Evolutionary conservation across 352 stramenopile genomes (phyloP).

Genomic region (Blastocystis hominis): DNA sequence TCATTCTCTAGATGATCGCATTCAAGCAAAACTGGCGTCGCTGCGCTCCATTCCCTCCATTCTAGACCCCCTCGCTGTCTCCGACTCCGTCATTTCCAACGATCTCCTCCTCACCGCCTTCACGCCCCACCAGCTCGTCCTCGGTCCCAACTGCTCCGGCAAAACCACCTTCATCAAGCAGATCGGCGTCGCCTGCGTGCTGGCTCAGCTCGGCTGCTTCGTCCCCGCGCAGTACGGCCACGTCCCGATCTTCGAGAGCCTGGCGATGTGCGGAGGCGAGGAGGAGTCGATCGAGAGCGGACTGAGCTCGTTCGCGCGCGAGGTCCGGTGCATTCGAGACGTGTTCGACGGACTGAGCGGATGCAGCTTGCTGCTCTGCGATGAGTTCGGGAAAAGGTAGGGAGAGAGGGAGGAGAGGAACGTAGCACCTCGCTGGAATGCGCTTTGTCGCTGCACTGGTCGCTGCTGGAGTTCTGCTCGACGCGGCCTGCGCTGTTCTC

Average conservation of each 20-base stretch:
- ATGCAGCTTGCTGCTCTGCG: neutral
- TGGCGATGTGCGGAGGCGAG: conserved; percentile 71
- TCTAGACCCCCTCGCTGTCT: neutral
- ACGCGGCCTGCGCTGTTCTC: neutral
- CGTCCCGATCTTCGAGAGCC: conserved; percentile 75
- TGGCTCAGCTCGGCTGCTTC: conserved; percentile 82
- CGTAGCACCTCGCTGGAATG: conserved; percentile 11
- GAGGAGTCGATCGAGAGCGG: neutral
- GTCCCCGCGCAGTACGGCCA: conserved; percentile 67
- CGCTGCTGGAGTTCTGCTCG: neutral
- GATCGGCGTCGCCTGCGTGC: conserved; percentile 77
- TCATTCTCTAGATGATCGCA: neutral
- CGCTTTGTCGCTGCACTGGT: neutral
- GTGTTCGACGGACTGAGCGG: neutral
- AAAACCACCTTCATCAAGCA: conserved; percentile 83
- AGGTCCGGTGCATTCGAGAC: neutral
- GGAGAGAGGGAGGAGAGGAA: neutral
- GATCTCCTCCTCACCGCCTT: neutral
- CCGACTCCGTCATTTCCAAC: neutral
- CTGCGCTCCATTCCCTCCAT: neutral
- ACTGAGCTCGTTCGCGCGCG: neutral
- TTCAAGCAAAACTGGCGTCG: conserved; percentile 13
- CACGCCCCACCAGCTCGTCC: neutral
- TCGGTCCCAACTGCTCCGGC: conserved; percentile 64
- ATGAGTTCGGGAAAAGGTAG: conserved; percentile 27